Evolutionary conservation across 2,329 filamentous ascomycete species (phyloP).

Genomic region (Colletotrichum spinosum): DNA sequence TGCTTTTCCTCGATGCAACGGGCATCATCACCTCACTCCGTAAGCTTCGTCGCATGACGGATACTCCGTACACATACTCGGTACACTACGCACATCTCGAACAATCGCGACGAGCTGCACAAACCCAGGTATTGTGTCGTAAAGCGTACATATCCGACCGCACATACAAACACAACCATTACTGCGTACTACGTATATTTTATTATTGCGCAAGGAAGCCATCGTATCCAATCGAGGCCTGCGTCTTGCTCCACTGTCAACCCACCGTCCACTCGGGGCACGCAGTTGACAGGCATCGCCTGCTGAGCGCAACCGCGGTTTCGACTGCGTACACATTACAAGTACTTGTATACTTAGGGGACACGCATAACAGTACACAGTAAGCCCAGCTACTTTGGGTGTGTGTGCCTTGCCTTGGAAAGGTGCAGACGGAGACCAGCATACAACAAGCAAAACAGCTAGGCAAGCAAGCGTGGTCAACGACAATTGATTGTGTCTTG

Average conservation of each 20-base stretch:
- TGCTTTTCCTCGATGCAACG: too few species aligned
- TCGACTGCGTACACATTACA: not conserved
- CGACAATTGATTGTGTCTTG: slow-evolving; percentile 12
- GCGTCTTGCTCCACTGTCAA: slow-evolving; percentile 7
- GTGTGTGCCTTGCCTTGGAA: not conserved
- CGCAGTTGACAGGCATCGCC: slow-evolving; percentile 22
- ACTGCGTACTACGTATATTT: not conserved
- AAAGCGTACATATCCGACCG: too few species aligned
- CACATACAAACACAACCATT: not conserved
- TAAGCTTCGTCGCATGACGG: too few species aligned
- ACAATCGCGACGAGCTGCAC: too few species aligned
- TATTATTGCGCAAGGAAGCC: slow-evolving; percentile 7
- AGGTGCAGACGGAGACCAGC: slow-evolving; percentile 20
- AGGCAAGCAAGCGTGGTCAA: slow-evolving; percentile 5
- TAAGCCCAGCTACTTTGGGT: too few species aligned
- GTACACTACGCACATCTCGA: too few species aligned
- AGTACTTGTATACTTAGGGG: not conserved
- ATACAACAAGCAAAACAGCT: slow-evolving; percentile 5
- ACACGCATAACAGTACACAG: too few species aligned
- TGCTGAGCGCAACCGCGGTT: slow-evolving; percentile 11
- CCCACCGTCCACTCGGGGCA: slow-evolving; percentile 22
- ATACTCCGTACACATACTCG: too few species aligned
- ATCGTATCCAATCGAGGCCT: slow-evolving; percentile 17
- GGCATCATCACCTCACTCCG: too few species aligned
- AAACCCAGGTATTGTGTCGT: too few species aligned